Conservation (phyloP, 106 monocot species). For the Amphibolis antarctica region DNA sequence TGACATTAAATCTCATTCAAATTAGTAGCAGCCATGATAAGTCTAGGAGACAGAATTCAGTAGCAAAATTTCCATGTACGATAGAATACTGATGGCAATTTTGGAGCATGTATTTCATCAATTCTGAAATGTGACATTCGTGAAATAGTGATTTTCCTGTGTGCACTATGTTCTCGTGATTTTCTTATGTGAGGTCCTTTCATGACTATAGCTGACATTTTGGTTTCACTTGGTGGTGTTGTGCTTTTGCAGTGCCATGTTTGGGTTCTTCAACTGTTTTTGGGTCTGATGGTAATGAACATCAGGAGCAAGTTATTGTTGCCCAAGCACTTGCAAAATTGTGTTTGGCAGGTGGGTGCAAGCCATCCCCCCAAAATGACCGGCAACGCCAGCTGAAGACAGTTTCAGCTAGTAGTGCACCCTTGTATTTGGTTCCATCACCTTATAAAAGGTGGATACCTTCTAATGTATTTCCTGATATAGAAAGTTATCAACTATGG, state of each 20-base stretch:
- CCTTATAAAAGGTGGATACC: constrained; percentile 18
- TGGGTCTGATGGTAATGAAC: constrained; percentile 19
- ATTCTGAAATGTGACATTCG: neutral
- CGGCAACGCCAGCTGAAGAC: constrained; percentile 6
- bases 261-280: constrained; percentile 17
- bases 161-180: neutral
- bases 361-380: constrained; percentile 17
- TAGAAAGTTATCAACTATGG: constrained; percentile 30
- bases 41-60: no score
- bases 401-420: neutral
- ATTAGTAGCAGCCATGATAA: no score
- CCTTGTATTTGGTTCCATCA: constrained; percentile 5
- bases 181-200: neutral
- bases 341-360: constrained; percentile 11
- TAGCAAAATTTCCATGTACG: neutral
- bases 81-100: neutral
- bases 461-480: constrained; percentile 24
- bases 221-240: neutral
- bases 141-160: no score
- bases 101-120: neutral
- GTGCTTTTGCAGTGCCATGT: constrained; percentile 7
- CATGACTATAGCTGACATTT: neutral
- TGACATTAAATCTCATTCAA: no score
- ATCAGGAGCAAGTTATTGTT: constrained; percentile 25
- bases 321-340: constrained; percentile 28